These are phyloP conservation scores for Pseudogymnoascus sp. DNA, from an alignment of 2,329 filamentous ascomycete species.

Conservation along the genomic window DNA sequence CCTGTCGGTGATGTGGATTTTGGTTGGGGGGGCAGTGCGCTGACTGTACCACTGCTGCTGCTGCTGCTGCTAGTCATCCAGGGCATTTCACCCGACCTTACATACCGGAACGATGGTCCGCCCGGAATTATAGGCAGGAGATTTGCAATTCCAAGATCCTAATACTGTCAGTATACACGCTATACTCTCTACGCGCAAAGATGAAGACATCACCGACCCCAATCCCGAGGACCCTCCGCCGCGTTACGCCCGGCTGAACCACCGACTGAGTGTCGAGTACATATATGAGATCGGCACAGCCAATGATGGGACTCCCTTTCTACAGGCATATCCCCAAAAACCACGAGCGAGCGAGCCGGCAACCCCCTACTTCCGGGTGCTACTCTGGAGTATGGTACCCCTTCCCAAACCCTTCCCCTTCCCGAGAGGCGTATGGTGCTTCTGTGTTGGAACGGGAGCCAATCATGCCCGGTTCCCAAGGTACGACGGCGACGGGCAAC, in stretches of 20 bases:
- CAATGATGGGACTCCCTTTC: neutral
- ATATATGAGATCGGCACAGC: neutral
- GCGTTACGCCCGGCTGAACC: conserved; percentile 8
- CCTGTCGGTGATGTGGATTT: neutral
- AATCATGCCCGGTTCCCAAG: neutral
- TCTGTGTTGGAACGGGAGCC: neutral
- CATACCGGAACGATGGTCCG: neutral
- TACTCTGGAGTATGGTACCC: neutral
- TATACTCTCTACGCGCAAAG: neutral
- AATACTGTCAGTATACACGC: too few relatives aligned
- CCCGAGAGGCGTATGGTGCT: neutral
- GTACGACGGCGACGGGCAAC: neutral
- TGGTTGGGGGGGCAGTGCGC: neutral
- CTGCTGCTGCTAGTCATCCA: neutral
- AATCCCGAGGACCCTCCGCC: neutral
- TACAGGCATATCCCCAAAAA: neutral
- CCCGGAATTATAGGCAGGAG: neutral
- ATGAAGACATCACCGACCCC: neutral
- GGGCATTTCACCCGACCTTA: conserved; percentile 1
- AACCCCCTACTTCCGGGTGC: neutral
- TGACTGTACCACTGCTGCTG: neutral
- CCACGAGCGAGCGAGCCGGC: neutral
- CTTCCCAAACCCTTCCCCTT: neutral
- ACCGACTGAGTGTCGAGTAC: neutral
- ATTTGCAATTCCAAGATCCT: neutral